These are phyloP conservation scores for Dactylonectria macrodidyma DNA, from an alignment of 2,329 filamentous ascomycete genomes.

Conservation along the genomic window DNA sequence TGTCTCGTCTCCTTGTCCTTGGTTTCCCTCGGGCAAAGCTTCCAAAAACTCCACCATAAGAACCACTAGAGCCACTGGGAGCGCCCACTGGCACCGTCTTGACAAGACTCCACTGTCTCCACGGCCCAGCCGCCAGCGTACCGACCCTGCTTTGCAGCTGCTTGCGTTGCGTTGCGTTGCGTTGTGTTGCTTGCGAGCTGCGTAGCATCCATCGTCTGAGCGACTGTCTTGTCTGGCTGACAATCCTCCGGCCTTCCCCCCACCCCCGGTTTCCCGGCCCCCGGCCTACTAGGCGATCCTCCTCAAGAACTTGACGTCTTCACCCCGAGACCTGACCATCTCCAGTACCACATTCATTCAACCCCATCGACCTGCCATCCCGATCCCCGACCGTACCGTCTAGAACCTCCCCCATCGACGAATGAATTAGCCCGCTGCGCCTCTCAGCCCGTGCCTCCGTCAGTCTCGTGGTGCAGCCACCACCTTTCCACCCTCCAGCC, in stretches of 20 bases:
- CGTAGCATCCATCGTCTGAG: conserved; percentile 44
- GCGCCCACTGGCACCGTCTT: conserved; percentile 35
- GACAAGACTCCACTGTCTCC: conserved; percentile 39
- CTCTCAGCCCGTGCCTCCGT: conserved; percentile 27
- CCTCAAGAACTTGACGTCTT: conserved; percentile 49
- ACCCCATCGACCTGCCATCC: conserved; percentile 35
- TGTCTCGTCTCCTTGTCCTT: conserved; percentile 32
- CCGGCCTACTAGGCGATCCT: conserved; percentile 46
- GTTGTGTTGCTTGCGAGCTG: conserved; percentile 22
- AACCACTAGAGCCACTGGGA: background rate
- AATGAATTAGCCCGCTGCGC: conserved; percentile 41
- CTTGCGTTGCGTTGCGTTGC: conserved; percentile 21
- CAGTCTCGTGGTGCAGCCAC: conserved; percentile 46
- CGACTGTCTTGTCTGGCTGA: conserved; percentile 46
- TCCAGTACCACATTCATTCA: conserved; percentile 35
- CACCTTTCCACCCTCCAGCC: conserved; percentile 40
- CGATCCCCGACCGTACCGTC: conserved; percentile 28
- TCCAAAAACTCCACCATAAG: conserved; percentile 40
- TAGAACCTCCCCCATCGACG: conserved; percentile 21
- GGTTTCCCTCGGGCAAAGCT: conserved; percentile 44
- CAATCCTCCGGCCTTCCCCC: conserved; percentile 43
- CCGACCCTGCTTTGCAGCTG: conserved; percentile 23
- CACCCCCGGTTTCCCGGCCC: conserved; percentile 48
- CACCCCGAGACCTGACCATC: conserved; percentile 47
- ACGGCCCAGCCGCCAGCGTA: conserved; percentile 41